A percentile compares a stretch with the other conserved stretches of the same genome.
Evolutionary conservation across 192 early-diverging fungal species (phyloP).

Genomic region (Entomortierella lignicola): DNA sequence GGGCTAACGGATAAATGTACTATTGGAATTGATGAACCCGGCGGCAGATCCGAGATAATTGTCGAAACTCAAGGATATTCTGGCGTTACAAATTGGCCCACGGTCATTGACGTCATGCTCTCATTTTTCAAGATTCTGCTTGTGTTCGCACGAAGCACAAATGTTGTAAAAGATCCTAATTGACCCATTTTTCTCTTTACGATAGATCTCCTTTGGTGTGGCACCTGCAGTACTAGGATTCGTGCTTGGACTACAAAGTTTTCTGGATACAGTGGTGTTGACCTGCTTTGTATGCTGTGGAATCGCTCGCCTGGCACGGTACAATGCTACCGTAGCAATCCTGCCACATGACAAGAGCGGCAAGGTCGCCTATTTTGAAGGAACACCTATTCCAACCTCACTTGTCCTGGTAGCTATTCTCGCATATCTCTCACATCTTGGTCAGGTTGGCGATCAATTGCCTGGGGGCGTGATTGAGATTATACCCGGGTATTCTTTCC

Average conservation of each 20-base stretch:
- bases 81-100: neutral
- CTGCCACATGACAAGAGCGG: constrained; percentile 79
- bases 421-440: constrained; percentile 66
- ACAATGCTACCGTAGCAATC: constrained; percentile 88
- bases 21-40: no score
- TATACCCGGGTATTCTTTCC: constrained; percentile 73
- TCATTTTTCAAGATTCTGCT: neutral
- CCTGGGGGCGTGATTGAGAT: constrained; percentile 70
- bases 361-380: constrained; percentile 88
- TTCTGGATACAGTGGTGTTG: constrained; percentile 80
- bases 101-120: constrained; percentile 14
- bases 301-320: constrained; percentile 86
- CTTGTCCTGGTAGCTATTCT: constrained; percentile 74
- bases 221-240: constrained; percentile 88
- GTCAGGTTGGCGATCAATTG: constrained; percentile 66
- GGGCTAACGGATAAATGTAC: no score
- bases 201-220: constrained; percentile 76
- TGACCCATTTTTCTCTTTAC: neutral
- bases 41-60: no score
- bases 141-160: neutral
- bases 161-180: neutral
- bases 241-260: constrained; percentile 86
- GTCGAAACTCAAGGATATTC: no score
- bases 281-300: constrained; percentile 90
- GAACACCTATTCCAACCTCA: constrained; percentile 90